Evolutionary conservation across 2,329 filamentous ascomycete species (phyloP).

Genomic region (Botrytis aclada): DNA sequence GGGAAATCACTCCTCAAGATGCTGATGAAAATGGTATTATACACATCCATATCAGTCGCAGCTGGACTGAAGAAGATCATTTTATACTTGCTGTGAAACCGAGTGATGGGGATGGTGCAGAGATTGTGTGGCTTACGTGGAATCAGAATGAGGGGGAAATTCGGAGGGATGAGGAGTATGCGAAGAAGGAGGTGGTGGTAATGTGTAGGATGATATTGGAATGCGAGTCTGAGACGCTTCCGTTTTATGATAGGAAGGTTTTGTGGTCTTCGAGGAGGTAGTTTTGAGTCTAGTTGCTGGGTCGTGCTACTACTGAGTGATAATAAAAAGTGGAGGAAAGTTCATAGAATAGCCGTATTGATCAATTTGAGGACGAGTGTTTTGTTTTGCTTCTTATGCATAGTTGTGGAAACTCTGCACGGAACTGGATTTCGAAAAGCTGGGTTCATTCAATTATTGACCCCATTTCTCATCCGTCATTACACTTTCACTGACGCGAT

Average conservation of each 20-base stretch:
- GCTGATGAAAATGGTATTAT: not conserved
- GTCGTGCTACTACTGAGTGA: not conserved
- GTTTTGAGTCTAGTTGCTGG: not conserved
- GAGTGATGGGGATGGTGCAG: not conserved
- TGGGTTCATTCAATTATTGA: not conserved
- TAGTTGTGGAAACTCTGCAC: not conserved
- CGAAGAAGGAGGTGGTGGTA: not conserved
- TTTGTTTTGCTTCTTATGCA: rapidly evolving
- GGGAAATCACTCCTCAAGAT: not conserved
- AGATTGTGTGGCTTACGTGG: not conserved
- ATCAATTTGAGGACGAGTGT: not conserved
- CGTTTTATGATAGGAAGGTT: not conserved
- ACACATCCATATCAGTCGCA: not conserved
- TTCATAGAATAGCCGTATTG: not conserved
- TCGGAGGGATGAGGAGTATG: not conserved
- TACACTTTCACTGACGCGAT: not conserved
- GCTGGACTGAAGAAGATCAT: not conserved
- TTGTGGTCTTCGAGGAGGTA: not conserved
- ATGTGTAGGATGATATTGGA: not conserved
- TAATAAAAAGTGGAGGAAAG: rapidly evolving
- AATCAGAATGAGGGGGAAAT: not conserved
- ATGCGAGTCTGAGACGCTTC: not conserved
- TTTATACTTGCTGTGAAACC: not conserved
- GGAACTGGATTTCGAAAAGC: not conserved
- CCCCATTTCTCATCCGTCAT: not conserved